A percentile compares a stretch with the other conserved stretches of the same genome.
These are phyloP conservation scores for Xylariaceae sp. DNA, from an alignment of 2,329 filamentous ascomycete genomes.

Conservation along the genomic window DNA sequence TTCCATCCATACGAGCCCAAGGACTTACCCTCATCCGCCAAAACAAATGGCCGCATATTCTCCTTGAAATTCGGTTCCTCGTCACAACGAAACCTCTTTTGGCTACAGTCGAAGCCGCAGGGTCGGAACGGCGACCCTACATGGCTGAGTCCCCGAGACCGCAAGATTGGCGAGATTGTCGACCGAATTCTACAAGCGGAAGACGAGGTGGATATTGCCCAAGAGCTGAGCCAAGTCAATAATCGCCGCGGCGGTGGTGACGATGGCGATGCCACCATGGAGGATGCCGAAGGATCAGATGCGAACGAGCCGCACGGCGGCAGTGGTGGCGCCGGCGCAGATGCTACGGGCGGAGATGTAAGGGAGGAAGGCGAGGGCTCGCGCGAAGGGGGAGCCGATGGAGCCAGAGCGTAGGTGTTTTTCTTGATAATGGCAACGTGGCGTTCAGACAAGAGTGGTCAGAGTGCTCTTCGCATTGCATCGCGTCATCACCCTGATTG, in stretches of 20 bases:
- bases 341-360: conserved; percentile 85
- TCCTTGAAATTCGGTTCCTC: conserved; percentile 91
- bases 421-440: conserved; percentile 31
- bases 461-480: conserved; percentile 14
- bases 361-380: conserved; percentile 84
- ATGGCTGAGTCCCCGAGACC: conserved; percentile 80
- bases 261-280: conserved; percentile 73
- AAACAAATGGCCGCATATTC: conserved; percentile 86
- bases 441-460: conserved; percentile 18
- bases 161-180: conserved; percentile 84
- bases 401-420: conserved; percentile 96
- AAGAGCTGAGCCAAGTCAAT: conserved; percentile 64
- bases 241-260: conserved; percentile 46
- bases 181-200: conserved; percentile 82
- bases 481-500: not conserved
- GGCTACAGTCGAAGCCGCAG: conserved; percentile 90
- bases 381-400: conserved; percentile 90
- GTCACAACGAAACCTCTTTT: conserved; percentile 88
- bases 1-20: conserved; percentile 76
- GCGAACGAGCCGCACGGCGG: conserved; percentile 52
- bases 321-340: conserved; percentile 78
- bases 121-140: conserved; percentile 61
- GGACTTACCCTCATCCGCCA: conserved; percentile 50
- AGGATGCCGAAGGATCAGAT: conserved; percentile 67
- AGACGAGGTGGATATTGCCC: conserved; percentile 76